Conservation (phyloP, 192 early-diverging fungal species). For the Coemansia aciculifera region DNA sequence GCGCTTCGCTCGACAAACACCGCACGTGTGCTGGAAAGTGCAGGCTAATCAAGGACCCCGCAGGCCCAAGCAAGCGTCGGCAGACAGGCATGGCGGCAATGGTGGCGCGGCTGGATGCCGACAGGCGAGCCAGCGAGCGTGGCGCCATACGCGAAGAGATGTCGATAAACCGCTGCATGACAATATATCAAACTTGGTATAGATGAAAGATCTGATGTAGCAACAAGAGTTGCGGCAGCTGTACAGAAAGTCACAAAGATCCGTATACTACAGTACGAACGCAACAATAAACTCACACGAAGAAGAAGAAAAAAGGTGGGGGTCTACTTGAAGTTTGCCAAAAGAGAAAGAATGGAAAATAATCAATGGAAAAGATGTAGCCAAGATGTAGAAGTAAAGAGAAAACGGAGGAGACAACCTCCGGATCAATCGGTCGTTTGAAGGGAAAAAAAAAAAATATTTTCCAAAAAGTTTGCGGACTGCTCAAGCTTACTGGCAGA, state of each 20-base stretch:
- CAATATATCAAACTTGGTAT: background rate
- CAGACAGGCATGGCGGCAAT: slow-evolving; percentile 3
- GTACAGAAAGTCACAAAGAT: slow-evolving; percentile 4
- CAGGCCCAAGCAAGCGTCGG: slow-evolving; percentile 6
- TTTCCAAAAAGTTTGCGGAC: background rate
- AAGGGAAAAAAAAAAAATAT: slow-evolving; percentile 3
- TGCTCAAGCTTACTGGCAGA: background rate
- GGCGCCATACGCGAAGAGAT: slow-evolving; percentile 16
- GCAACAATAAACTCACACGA: background rate
- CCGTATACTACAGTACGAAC: background rate
- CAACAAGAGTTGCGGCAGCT: slow-evolving; percentile 1
- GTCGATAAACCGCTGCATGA: slow-evolving; percentile 31
- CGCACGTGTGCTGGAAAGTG: background rate
- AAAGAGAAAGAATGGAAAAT: background rate
- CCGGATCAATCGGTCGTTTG: background rate
- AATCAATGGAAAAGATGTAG: background rate
- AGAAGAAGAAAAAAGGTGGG: background rate
- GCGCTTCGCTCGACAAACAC: slow-evolving; percentile 29
- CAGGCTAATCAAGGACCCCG: background rate
- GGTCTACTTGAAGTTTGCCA: slow-evolving; percentile 4
- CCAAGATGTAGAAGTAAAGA: background rate
- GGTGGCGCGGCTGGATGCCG: background rate
- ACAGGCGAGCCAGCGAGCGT: slow-evolving; percentile 21
- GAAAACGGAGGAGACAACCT: background rate
- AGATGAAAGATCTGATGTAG: background rate